Conservation (phyloP, 2,329 filamentous ascomycete genomes). For the Microcyclospora pomicola region DNA sequence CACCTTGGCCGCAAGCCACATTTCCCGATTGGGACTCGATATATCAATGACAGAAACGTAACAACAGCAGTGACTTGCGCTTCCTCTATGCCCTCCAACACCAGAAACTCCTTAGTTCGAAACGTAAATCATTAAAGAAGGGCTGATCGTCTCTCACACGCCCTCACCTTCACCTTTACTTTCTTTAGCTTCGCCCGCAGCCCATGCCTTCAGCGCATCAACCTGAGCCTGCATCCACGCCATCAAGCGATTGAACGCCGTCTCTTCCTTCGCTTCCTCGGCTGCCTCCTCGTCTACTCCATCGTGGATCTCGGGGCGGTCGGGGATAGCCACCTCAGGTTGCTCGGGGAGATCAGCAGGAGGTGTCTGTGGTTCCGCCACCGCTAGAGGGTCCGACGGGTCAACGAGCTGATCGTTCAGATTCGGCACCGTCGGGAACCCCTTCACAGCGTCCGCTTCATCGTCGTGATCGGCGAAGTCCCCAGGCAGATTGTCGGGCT, state of each 20-base stretch:
- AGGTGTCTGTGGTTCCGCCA: background rate
- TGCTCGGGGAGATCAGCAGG: background rate
- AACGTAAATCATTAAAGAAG: too few relatives aligned
- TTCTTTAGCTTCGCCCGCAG: slow-evolving; percentile 11
- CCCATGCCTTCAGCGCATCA: slow-evolving; percentile 20
- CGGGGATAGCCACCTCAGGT: background rate
- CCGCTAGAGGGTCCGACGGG: background rate
- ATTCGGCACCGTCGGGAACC: background rate
- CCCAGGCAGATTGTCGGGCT: slow-evolving; percentile 4
- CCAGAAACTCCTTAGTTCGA: too few relatives aligned
- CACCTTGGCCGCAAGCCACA: too few relatives aligned
- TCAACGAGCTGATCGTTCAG: background rate
- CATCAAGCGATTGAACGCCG: slow-evolving; percentile 1
- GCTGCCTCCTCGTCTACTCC: background rate
- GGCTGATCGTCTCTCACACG: too few relatives aligned
- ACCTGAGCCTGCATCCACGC: slow-evolving; percentile 4
- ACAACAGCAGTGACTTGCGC: too few relatives aligned
- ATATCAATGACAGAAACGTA: too few relatives aligned
- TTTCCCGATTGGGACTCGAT: too few relatives aligned
- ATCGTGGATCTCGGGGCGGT: background rate
- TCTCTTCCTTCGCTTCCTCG: slow-evolving; percentile 3
- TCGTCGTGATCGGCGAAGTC: slow-evolving; percentile 11
- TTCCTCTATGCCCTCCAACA: too few relatives aligned
- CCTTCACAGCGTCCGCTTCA: slow-evolving; percentile 2
- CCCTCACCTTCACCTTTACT: background rate